Base-by-base conservation (phyloP, 192 early-diverging fungal species). In the Coemansia sp. region DNA sequence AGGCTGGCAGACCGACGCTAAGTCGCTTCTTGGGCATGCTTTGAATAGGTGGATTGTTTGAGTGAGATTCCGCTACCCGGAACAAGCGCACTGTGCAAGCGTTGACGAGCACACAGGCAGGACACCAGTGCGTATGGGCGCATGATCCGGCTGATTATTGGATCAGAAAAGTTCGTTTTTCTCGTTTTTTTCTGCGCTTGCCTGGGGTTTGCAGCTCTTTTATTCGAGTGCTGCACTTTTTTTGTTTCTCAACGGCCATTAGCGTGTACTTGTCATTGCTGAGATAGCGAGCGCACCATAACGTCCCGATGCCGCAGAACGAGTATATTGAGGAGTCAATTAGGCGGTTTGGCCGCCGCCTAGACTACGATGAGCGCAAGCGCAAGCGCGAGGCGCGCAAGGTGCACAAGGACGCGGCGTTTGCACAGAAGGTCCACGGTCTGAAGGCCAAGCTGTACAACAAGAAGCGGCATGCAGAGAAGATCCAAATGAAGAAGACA, bases 401-500 rank as follows among this genome's bases (percentile, higher is more conserved):
- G 72, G 90, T 80, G 20, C 96, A 99, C 86, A 91, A 90, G 78
- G 76, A 77, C 52, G 85, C 94, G n/a, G 86, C 86, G 48, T 87
- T 87, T 73, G 94, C 96, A 23, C 89, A 97, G 64, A 97, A 96
- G 86, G 87, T 99, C 39, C 91, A 91, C 68, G 96, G 96, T 49
- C 78, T 96, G 62, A 92, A 92, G 83, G 96, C 96, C 53, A 99
- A 99, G 84, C 78, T 99, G 72, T 87, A 92, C 78, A 97, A 99
- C 83, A 96, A 95, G 86, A 96, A 95, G 83, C 84, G 94, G 27
- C 94, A 93, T 64, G 78, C 84, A 19, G 93, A 99, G 75, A 99
- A 99, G 90, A 94, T 99, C 60, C 90, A 99, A 80, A 96, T 97
- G 94, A 96, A 97, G 83, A 99, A 99, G 81, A 97, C 92, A 10